These are phyloP conservation scores for Thalassiosira livingstoniorum DNA, from an alignment of 352 stramenopile species.

Conservation along the genomic window DNA sequence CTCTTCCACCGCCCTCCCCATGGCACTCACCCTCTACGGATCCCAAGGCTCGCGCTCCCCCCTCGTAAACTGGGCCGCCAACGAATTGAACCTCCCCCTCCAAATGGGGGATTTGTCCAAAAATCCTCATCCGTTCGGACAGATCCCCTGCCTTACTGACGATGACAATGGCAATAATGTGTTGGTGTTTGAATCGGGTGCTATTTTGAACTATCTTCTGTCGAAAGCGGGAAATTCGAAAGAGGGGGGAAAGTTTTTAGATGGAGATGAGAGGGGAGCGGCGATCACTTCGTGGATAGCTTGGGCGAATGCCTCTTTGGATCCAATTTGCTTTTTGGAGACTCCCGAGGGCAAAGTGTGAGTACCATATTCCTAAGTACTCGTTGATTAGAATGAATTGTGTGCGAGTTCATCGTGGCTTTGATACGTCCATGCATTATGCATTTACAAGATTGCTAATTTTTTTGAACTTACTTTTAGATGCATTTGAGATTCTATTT, in stretches of 20 bases:
- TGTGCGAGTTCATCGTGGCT: too few relatives aligned
- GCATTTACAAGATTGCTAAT: too few relatives aligned
- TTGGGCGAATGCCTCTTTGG: constrained; percentile 84
- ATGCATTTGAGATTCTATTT: too few relatives aligned
- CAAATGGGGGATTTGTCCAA: constrained; percentile 68
- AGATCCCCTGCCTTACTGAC: constrained; percentile 81
- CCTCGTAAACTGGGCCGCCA: constrained; percentile 84
- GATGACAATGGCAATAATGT: constrained; percentile 66
- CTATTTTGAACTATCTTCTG: constrained; percentile 84
- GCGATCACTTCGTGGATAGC: constrained; percentile 75
- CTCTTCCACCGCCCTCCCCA: constrained; percentile 43
- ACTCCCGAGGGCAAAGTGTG: constrained; percentile 82
- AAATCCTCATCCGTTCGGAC: constrained; percentile 85
- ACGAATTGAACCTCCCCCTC: constrained; percentile 71
- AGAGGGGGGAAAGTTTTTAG: constrained; percentile 38
- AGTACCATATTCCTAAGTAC: too few relatives aligned
- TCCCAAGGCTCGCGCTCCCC: constrained; percentile 78
- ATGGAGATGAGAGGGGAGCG: constrained; percentile 41
- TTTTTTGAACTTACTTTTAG: too few relatives aligned
- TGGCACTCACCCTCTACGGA: constrained; percentile 75
- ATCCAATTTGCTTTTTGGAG: constrained; percentile 87
- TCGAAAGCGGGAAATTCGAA: too few relatives aligned
- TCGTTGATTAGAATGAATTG: too few relatives aligned
- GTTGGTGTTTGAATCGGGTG: constrained; percentile 84
- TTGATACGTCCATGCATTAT: too few relatives aligned